Evolutionary conservation across 2,329 filamentous ascomycete species (phyloP), one percentile per base, ranked within the genome.

Genomic region (Colletotrichum euphorbiae): DNA sequence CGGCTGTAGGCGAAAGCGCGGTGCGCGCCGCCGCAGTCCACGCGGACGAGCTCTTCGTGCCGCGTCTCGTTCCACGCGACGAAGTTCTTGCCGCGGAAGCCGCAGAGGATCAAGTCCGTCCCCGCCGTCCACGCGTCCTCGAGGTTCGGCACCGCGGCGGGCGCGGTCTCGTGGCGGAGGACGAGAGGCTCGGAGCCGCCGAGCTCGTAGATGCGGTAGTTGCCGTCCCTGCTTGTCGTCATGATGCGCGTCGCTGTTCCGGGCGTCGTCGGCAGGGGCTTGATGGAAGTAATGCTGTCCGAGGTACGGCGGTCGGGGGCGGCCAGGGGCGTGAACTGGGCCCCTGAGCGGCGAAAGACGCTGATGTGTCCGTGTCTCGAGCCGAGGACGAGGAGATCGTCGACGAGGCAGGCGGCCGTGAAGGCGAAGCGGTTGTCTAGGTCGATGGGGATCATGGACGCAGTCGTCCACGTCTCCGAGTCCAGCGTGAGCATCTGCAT

Each of bases 21-120:
- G 75, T 97, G 93, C 0, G 90, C 90, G 38, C 95, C 95, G 62
- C 94, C 95, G 75, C 95, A 98, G 55, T 94, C 90, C 33, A 97
- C 84, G 1, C 83, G 85, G 62, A 91, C 87, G 15, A 95, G 78
- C 73, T 95, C 91, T 63, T 88, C 85, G 67, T 93, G 89, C 2
- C 82, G 82, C 0, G 88, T 89, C 75, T 92, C 89, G 76, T 97
- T 93, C 88, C 93, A 96, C 9, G 95, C 85, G 12, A 97, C 83
- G 75, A 98, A 97, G 52, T 89, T 83, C 70, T 89, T 93, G 75
- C 91, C 89, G 62, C 88, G 89, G 79, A 98, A 98, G 3, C 95
- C 95, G 76, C 90, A 92, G 12, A 97, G 81, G 31, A 94, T 81
- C 1, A 97, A 81, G 52, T 92, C 84, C n/a, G 48, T 77, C 9